Percentiles rank a stretch among this genome's conserved stretches.
Evolutionary conservation across 202 grass and related monocot species (phyloP).

Genomic region (Zoysia matrella): DNA sequence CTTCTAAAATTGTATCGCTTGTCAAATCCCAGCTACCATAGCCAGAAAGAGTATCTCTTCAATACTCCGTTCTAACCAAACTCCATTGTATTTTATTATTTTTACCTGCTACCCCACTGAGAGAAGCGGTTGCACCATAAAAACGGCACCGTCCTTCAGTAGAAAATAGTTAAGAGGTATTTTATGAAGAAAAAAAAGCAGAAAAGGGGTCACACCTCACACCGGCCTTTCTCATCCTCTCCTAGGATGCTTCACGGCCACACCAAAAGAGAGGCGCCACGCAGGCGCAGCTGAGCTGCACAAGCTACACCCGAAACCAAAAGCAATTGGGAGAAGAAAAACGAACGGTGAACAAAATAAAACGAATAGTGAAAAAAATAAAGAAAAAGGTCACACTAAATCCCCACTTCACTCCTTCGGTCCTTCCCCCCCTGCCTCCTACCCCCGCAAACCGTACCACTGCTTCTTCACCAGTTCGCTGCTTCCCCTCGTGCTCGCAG

Average conservation of each 20-base stretch:
- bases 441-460: slow-evolving; percentile 37
- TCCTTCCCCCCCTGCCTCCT: background rate
- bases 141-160: background rate
- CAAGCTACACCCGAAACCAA: slow-evolving; percentile 47
- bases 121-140: background rate
- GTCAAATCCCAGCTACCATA: slow-evolving; percentile 8
- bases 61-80: background rate
- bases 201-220: background rate
- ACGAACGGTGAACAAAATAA: background rate
- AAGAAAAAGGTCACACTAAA: slow-evolving; percentile 35
- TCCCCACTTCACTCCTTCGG: slow-evolving; percentile 53
- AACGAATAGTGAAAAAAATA: background rate
- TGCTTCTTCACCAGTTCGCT: slow-evolving; percentile 44
- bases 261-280: slow-evolving; percentile 13
- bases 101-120: slow-evolving; percentile 4
- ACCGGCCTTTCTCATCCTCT: background rate
- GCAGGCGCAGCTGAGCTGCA: slow-evolving; percentile 26
- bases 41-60: background rate
- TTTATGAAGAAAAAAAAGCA: background rate
- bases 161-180: background rate
- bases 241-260: slow-evolving; percentile 27
- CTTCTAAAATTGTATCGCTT: background rate
- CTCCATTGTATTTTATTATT: background rate
- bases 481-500: slow-evolving; percentile 37
- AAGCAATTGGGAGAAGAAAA: slow-evolving; percentile 16